Conservation (phyloP, 176 grass and related monocot genomes). For the Eleusine coracana region DNA sequence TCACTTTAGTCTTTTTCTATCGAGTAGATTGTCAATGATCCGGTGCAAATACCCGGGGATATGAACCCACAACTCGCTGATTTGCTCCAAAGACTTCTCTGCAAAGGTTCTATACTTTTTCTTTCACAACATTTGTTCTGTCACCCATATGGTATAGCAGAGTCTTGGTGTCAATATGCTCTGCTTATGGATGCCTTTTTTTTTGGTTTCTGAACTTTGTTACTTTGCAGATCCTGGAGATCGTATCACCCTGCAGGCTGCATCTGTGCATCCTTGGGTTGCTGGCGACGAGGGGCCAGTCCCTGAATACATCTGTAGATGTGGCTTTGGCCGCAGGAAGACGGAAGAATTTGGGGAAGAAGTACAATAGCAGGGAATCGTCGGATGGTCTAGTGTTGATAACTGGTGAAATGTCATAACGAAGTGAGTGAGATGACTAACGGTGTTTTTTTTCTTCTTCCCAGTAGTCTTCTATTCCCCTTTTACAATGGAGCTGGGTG, state of each 20-base stretch:
- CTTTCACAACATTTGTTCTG: background rate
- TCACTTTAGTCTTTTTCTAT: slow-evolving; percentile 11
- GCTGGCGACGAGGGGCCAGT: slow-evolving; percentile 60
- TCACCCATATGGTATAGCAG: background rate
- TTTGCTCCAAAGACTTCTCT: slow-evolving; percentile 81
- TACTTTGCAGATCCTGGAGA: slow-evolving; percentile 58
- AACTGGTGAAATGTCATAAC: slow-evolving; percentile 3
- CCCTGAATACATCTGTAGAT: slow-evolving; percentile 62
- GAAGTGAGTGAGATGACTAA: slow-evolving; percentile 36
- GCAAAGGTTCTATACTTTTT: slow-evolving; percentile 61
- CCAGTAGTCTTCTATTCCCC: background rate
- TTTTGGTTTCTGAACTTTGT: background rate
- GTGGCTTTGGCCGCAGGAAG: slow-evolving; percentile 54
- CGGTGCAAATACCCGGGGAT: slow-evolving; percentile 51
- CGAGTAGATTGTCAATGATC: slow-evolving; percentile 67
- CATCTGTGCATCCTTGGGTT: slow-evolving; percentile 80
- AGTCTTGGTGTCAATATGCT: slow-evolving; percentile 3
- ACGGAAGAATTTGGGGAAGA: slow-evolving; percentile 5
- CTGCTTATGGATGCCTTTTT: background rate
- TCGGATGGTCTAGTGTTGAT: slow-evolving; percentile 34
- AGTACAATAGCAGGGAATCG: slow-evolving; percentile 24
- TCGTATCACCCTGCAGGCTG: slow-evolving; percentile 69
- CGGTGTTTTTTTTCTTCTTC: background rate
- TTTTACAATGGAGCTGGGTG: background rate
- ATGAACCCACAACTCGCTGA: slow-evolving; percentile 65